Evolutionary conservation across 345 rosid species (phyloP), one percentile per base, ranked within the genome.

Genomic region (Dovyalis caffra): DNA sequence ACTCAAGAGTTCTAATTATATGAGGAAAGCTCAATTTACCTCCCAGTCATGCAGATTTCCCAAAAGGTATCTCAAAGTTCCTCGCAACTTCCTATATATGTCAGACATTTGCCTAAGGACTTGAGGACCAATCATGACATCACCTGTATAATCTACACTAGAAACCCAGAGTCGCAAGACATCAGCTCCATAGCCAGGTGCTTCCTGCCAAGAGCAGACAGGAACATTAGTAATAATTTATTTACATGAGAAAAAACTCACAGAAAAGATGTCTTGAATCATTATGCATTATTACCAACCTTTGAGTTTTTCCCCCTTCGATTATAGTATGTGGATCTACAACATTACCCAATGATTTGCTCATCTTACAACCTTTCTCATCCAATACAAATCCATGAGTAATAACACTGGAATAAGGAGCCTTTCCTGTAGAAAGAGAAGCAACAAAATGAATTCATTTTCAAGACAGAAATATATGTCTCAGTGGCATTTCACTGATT

Each of bases 331-430:
- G 85, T 58, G 99, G 99, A 82, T 95, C 97, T 58, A 91, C 97
- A 83, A 95, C 97, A 45, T 95, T 92, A 65, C 99, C 97, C 66
- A 92, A 82, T 38, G 97, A 95, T 86, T 92, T 95, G 88, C 99
- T 95, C 99, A 95, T 95, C 90, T 95, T 95, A 69, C 78, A 89
- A 78, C 97, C 97, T 75, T 83, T 95, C 87, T 95, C 99, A 87
- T 95, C 99, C 82, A 95, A 83, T 70, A 95, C 99, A 89, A 95
- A 95, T 60, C 99, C 99, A 80, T 95, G 97, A 45, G 97, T 95
- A 73, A 95, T 75, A 63, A 92, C 97, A 79, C 94, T 81, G 26
- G 76, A 81, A 83, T 91, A 95, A 71, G 97, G 97, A 73, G 97
- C 94, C 83, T 80, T 87, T 80, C 97, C 97, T 95, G 90, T 67